phyloP scores from a whole-genome alignment of 2,329 filamentous ascomycete species.

The Talaromyces rugulosus region DNA sequence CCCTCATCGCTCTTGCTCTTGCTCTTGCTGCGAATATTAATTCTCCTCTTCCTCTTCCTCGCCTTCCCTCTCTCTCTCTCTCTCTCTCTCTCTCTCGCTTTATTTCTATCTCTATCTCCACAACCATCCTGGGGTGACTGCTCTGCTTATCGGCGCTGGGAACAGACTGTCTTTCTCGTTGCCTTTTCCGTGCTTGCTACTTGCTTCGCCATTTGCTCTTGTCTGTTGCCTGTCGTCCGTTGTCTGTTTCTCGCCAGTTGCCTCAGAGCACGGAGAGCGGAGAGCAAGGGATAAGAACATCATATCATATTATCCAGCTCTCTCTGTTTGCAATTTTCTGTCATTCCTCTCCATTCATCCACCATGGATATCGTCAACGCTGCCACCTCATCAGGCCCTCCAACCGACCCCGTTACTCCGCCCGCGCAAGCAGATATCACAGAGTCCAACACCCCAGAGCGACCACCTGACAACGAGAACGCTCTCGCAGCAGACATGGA shows the following conservation, averaged over 20 bases:
- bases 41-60: constrained; percentile 9
- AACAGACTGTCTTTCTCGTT: constrained; percentile 1
- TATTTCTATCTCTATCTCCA: constrained; percentile 8
- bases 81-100: constrained; percentile 5
- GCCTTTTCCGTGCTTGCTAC: neutral
- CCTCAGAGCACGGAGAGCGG: neutral
- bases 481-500: constrained; percentile 16
- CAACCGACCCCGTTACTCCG: constrained; percentile 1
- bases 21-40: constrained; percentile 13
- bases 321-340: neutral
- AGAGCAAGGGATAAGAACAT: neutral
- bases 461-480: neutral
- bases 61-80: constrained; percentile 8
- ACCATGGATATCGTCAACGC: constrained; percentile 7
- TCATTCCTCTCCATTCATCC: neutral
- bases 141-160: constrained; percentile 10
- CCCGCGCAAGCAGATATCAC: neutral
- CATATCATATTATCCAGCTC: neutral
- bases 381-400: constrained; percentile 6
- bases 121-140: neutral
- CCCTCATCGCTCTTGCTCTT: constrained; percentile 16
- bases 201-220: neutral
- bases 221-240: neutral
- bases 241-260: neutral
- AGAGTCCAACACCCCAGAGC: neutral